Percentiles rank a stretch among this genome's conserved stretches.
Evolutionary conservation across 441 rosid genomes (phyloP).

Genomic region (Capsella rubella): DNA sequence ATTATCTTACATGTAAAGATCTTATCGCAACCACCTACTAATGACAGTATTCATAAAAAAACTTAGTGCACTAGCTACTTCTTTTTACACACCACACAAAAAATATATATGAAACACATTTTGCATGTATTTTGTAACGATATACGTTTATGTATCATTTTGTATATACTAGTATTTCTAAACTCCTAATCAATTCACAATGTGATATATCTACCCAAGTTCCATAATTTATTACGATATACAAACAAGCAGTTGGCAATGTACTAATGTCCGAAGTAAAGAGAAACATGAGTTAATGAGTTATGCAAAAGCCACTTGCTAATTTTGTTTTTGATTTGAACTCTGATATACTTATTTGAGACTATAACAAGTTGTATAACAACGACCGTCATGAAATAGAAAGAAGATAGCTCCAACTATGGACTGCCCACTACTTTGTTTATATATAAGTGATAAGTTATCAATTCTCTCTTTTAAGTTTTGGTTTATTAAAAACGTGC

Average conservation of each 20-base stretch:
- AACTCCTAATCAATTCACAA: too few species aligned
- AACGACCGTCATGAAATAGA: slow-evolving; percentile 7
- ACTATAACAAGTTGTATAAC: neutral
- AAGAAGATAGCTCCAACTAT: slow-evolving; percentile 25
- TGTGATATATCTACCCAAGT: too few species aligned
- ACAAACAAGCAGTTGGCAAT: neutral
- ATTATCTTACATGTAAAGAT: slow-evolving; percentile 35
- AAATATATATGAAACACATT: neutral
- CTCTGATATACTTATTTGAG: neutral
- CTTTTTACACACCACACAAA: neutral
- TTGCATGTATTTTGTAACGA: neutral
- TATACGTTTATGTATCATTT: too few species aligned
- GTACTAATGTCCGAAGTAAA: neutral
- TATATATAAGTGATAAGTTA: neutral
- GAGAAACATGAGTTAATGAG: slow-evolving; percentile 25
- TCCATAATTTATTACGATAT: neutral
- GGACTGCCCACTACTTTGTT: slow-evolving; percentile 6
- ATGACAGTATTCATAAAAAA: too few species aligned
- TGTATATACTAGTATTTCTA: too few species aligned
- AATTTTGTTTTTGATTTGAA: neutral
- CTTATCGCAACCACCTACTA: slow-evolving; percentile 22
- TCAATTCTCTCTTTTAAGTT: neutral
- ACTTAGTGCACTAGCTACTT: too few species aligned
- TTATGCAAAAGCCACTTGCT: slow-evolving; percentile 30
- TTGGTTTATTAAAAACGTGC: neutral